Conservation (phyloP, 345 rosid genomes). For the Mallotus nudiflorus region DNA sequence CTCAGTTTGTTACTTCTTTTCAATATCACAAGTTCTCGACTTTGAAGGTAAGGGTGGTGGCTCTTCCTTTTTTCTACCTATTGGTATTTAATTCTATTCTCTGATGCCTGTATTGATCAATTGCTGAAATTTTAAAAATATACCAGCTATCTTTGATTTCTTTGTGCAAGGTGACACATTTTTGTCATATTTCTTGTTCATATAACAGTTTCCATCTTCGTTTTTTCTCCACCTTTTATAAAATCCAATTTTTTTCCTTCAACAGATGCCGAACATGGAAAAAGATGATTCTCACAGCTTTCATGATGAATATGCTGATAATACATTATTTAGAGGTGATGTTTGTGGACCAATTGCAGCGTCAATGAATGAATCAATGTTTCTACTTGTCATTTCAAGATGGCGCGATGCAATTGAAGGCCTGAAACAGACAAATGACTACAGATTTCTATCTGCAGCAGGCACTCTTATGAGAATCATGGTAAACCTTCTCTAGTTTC, state of each 20-base stretch:
- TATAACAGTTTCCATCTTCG: not conserved
- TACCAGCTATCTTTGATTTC: not conserved
- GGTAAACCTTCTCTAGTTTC: slow-evolving; percentile 40
- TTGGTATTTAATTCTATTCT: not conserved
- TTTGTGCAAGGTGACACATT: not conserved
- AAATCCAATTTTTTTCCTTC: slow-evolving; percentile 14
- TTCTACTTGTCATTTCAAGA: slow-evolving; percentile 68
- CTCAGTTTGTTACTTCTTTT: slow-evolving; percentile 75
- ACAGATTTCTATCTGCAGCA: slow-evolving; percentile 72
- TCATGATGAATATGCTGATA: slow-evolving; percentile 36
- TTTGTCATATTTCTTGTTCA: not conserved
- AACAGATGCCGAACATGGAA: slow-evolving; percentile 55
- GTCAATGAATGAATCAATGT: slow-evolving; percentile 90
- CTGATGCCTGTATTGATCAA: too few species aligned
- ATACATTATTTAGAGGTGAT: slow-evolving; percentile 58
- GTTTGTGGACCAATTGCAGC: slow-evolving; percentile 93
- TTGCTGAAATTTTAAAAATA: too few species aligned
- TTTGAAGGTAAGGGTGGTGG: slow-evolving; percentile 57
- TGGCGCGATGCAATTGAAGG: slow-evolving; percentile 85
- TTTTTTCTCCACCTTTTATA: not conserved
- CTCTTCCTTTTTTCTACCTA: not conserved
- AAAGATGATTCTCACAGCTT: slow-evolving; percentile 37
- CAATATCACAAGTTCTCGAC: slow-evolving; percentile 63
- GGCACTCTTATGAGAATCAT: slow-evolving; percentile 80
- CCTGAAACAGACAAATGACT: slow-evolving; percentile 80